phyloP scores from a whole-genome alignment of 768 basidiomycete genomes.

The Asterophora lycoperdoides region DNA sequence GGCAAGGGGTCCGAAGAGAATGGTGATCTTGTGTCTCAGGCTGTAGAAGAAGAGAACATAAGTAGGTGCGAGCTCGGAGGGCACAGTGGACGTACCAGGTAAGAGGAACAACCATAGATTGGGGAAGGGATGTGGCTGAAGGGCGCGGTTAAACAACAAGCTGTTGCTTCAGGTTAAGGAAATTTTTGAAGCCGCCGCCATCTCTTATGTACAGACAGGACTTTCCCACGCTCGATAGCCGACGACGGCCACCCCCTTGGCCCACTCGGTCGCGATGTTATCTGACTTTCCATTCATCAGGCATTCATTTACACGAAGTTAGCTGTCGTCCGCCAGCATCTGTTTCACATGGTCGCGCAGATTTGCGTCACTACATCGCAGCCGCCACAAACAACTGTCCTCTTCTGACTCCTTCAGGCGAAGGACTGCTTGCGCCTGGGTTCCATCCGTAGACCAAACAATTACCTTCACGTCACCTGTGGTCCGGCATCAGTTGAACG shows the following conservation, averaged over 20 bases:
- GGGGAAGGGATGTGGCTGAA: conserved; percentile 17
- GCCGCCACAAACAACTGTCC: conserved; percentile 67
- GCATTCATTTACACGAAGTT: too few relatives aligned
- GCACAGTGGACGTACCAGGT: conserved; percentile 24
- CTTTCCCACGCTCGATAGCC: conserved; percentile 11
- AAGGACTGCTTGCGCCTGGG: conserved; percentile 33
- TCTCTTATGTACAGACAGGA: not conserved
- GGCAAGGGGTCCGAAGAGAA: conserved; percentile 61
- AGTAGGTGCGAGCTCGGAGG: conserved; percentile 9
- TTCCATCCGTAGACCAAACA: conserved; percentile 30
- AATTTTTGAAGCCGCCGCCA: conserved; percentile 7
- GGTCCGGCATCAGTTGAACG: conserved; percentile 12
- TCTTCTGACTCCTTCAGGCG: conserved; percentile 63
- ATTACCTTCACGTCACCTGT: conserved; percentile 64
- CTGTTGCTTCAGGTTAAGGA: conserved; percentile 3
- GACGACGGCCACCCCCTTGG: too few relatives aligned
- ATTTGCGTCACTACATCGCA: conserved; percentile 48
- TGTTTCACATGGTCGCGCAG: conserved; percentile 43
- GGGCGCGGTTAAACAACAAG: conserved; percentile 9
- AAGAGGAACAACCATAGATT: conserved; percentile 55
- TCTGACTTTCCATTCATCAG: too few relatives aligned
- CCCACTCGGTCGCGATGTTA: too few relatives aligned
- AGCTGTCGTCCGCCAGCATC: conserved; percentile 24
- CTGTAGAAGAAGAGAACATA: conserved; percentile 25
- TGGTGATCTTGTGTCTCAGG: conserved; percentile 47